Base-by-base conservation (phyloP, 805 yeast species). In the Debaryomyces castellii region DNA sequence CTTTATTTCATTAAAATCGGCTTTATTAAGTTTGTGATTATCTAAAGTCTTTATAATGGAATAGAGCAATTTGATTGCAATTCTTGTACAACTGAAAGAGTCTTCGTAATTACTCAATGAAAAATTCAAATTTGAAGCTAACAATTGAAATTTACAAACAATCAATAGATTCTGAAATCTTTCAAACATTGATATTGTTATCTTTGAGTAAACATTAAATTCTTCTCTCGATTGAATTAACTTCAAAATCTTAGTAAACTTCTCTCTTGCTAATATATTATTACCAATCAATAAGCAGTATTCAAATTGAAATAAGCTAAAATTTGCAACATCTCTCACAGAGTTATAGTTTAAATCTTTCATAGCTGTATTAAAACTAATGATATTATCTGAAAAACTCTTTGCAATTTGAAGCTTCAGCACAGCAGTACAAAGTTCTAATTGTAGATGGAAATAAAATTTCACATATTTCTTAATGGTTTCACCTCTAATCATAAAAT, bases 1-100 rank as follows among this genome's bases (percentile, higher is more conserved):
- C 49, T 72, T 74, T 3, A 69, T 42, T 2, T 59, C 49, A 45
- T 63, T 41, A 27, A 60, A 40, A 42, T 53, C 10, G 48, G 50
- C 23, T 51, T 54, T 49, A 45, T 60, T 25, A 27, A 48, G 44
- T 23, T 42, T 58, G 12, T 30, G 34, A 8, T 52, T 38, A 5
- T 52, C 53, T 4, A 67, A 59, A 45, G 74, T 77, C 46, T 76
- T 77, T 34, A 83, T 46, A 7, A 84, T 60, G 0, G 87, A 80
- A 45, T 77, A 75, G 7, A 80, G 57, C 5, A 85, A 59, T 50
- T 81, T 78, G 2, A 82, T 62, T 1, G 82, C 69, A 9, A 74
- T 65, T 46, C 78, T 82, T 11, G 71, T 59, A 37, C 78, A 78
- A 30, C 48, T 46, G 20, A 70, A 60, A 3, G 78, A 64, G 5